Base-by-base conservation (phyloP, 768 basidiomycete species). In the Boletellus ananas region DNA sequence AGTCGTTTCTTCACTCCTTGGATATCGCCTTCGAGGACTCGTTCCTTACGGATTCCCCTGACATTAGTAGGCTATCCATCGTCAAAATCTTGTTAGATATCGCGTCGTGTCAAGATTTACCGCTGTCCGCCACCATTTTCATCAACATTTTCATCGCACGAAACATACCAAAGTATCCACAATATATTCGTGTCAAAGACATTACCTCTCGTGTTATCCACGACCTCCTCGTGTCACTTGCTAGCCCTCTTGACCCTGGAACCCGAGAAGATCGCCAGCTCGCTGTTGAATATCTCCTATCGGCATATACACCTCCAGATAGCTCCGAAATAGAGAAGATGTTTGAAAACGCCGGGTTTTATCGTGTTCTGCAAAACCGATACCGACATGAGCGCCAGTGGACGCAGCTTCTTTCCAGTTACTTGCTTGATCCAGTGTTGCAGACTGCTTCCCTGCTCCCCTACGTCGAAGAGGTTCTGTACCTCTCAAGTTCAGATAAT, bases 81-180 rank as follows among this genome's bases (percentile, higher is more conserved):
- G 74, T 94, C 61, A 86, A 86, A 58, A 85, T 92, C 47, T 73
- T 97, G 33, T 76, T 94, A 49, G 93, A 97, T 61, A 83, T 94
- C 33, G 57, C 86, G 6, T 73, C 81, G 6, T 64, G 72, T 45
- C 71, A 70, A 20, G 74, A 75, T 43, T 69, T 93, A 23, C 70
- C 80, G 0, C 67, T 79, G 25, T 68, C 76, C 35, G 92, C 90
- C 63, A 70, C 73, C 50, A 93, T 90, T 3, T 90, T 99, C 66
- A 77, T 95, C 43, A 84, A 94, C 62, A 98, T 99, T 53, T 99
- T 99, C 69, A 79, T 98, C 49, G 91, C 96, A 4, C 86, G 94
- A 51, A 99, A 98, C 66, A 82, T 96, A 11, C 92, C 96, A 0
- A 98, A 97, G 70, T 99, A 98, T 70, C 84, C 88, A 1, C 94